Evolutionary conservation across 352 stramenopile species (phyloP), one percentile per base, ranked within the genome.

Genomic region (Phytophthora macrochlamydospora): DNA sequence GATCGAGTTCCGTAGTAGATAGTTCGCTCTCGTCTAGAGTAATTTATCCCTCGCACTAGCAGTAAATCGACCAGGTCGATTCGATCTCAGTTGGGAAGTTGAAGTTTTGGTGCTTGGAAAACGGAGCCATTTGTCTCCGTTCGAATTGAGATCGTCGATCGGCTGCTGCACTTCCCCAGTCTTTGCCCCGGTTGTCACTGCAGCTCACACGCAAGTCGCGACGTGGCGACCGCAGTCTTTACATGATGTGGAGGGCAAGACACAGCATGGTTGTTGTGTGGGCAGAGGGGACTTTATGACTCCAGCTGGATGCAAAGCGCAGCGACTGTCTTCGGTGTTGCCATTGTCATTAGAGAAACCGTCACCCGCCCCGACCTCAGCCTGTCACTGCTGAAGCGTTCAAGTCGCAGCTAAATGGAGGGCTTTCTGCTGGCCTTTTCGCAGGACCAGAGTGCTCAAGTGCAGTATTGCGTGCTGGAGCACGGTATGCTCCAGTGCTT

Each of bases 381-480:
- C 13, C 44, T 60, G 58, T 69, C 64, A 69, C 9, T 48, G 40
- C 42, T 9, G 28, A 65, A 37, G 46, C 24, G 46, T 7, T 53
- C 28, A 63, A 57, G 24, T 64, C 51, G 54, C 18, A 57, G 53
- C 49, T 29, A 31, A 30, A 94, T 94, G 85, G 85, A 94, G 49
- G 85, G 85, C 46, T 94, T 84, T 54, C 62, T 94, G 64, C 82
- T 94, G 7, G 69, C 78, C 52, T 84, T 92, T 53, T 58, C 68
- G 54, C 63, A 73, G 40, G 79, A 88, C 52, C 60, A 71, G 24
- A 69, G 62, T 31, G 62, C 71, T 29, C 60, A 81, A 61, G 73
- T 83, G 56, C 79, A 86, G 49, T 94, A 88, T 67, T 89, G 83
- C 51, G 80, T 90, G 56, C 70, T 94, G 48, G 83, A 92, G 65